These are phyloP conservation scores for Diutina siamensis DNA, from an alignment of 1,139 yeast genomes.

Conservation along the genomic window DNA sequence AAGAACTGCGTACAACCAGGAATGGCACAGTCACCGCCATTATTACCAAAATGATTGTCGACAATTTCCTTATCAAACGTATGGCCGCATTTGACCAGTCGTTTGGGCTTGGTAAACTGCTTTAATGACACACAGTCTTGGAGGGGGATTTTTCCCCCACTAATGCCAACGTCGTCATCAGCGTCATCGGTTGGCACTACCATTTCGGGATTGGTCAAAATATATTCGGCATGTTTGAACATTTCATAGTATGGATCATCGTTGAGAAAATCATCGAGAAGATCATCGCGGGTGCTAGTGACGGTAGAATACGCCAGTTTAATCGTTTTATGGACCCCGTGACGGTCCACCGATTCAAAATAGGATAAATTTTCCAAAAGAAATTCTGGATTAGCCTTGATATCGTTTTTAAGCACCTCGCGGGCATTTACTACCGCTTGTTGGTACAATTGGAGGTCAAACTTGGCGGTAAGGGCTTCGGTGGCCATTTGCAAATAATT, in stretches of 20 bases:
- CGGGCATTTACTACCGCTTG: neutral
- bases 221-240: neutral
- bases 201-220: neutral
- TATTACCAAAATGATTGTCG: neutral
- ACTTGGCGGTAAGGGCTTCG: neutral
- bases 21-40: neutral
- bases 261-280: neutral
- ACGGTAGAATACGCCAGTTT: neutral
- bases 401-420: neutral
- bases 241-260: neutral
- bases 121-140: neutral
- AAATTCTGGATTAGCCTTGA: neutral
- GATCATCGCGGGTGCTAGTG: neutral
- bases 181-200: neutral
- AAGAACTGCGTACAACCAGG: neutral
- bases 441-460: neutral
- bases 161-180: conserved; percentile 1
- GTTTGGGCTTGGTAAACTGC: neutral
- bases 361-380: neutral
- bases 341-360: neutral
- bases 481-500: neutral
- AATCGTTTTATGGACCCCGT: neutral
- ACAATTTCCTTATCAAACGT: neutral
- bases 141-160: neutral
- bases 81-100: conserved; percentile 1